Percentiles rank a stretch among this genome's conserved stretches.
Conservation (phyloP, 768 basidiomycete species). For the Mycena alexandri region DNA sequence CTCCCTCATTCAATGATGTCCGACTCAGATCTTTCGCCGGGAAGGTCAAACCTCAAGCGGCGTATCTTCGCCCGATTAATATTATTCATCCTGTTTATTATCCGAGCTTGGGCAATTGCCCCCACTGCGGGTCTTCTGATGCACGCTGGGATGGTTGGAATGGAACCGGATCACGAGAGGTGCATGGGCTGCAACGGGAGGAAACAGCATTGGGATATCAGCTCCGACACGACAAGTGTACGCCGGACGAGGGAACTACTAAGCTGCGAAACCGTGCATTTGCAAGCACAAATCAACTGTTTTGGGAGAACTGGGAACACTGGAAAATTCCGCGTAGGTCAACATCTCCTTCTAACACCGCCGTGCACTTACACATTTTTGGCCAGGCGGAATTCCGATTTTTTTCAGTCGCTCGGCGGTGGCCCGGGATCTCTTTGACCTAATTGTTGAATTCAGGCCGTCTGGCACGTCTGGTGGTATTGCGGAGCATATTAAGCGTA, state of each 20-base stretch:
- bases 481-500: conserved; percentile 41
- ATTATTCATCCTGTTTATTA: conserved; percentile 42
- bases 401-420: conserved; percentile 23
- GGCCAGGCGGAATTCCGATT: conserved; percentile 7
- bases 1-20: not conserved
- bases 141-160: not conserved
- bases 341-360: no score
- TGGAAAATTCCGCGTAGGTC: conserved; percentile 41
- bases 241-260: not conserved
- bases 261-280: not conserved
- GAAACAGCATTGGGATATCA: conserved; percentile 37
- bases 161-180: conserved; percentile 31
- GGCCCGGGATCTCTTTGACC: conserved; percentile 40
- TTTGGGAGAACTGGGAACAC: conserved; percentile 38
- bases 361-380: not conserved
- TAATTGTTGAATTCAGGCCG: conserved; percentile 41
- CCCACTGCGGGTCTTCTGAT: conserved; percentile 30
- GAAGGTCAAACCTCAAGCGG: conserved; percentile 16
- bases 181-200: conserved; percentile 35
- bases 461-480: conserved; percentile 38
- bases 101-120: conserved; percentile 23
- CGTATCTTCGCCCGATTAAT: conserved; percentile 40
- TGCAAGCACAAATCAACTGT: conserved; percentile 36
- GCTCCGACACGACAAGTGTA: conserved; percentile 34
- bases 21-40: not conserved